Evolutionary conservation across 2,329 filamentous ascomycete genomes (phyloP).

Genomic region (Xylariaceae sp.): DNA sequence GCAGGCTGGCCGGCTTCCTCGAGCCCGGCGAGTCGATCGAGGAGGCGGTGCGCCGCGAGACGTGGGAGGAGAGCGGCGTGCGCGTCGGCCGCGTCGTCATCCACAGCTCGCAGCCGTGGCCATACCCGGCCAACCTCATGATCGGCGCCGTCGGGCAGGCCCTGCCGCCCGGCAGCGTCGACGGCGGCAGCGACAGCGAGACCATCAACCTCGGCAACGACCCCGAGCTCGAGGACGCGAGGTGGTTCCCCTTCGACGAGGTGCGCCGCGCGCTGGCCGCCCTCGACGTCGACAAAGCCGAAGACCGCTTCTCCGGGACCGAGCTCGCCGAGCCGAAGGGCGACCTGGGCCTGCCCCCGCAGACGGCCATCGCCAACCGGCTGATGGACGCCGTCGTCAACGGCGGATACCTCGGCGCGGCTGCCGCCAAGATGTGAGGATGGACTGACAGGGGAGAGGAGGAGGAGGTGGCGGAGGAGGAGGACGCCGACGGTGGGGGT

Average conservation of each 20-base stretch:
- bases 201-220: constrained; percentile 77
- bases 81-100: constrained; percentile 69
- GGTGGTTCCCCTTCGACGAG: constrained; percentile 80
- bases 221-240: constrained; percentile 81
- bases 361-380: constrained; percentile 88
- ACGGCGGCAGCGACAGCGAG: constrained; percentile 49
- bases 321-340: constrained; percentile 68
- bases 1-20: constrained; percentile 76
- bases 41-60: constrained; percentile 74
- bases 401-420: too few relatives aligned
- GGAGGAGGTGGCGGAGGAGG: too few relatives aligned
- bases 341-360: constrained; percentile 69
- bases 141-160: constrained; percentile 85
- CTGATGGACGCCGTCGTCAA: constrained; percentile 67
- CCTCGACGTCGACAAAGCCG: constrained; percentile 52
- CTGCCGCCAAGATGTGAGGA: too few relatives aligned
- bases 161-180: constrained; percentile 43
- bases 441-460: too few relatives aligned
- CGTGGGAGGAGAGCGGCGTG: constrained; percentile 81
- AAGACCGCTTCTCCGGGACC: constrained; percentile 53
- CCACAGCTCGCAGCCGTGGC: constrained; percentile 57
- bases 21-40: constrained; percentile 81
- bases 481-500: too few relatives aligned
- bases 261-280: constrained; percentile 64
- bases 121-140: constrained; percentile 79